Base-by-base conservation (phyloP, 164 flowering plant genomes). In the Magnolia kwangsiensis region DNA sequence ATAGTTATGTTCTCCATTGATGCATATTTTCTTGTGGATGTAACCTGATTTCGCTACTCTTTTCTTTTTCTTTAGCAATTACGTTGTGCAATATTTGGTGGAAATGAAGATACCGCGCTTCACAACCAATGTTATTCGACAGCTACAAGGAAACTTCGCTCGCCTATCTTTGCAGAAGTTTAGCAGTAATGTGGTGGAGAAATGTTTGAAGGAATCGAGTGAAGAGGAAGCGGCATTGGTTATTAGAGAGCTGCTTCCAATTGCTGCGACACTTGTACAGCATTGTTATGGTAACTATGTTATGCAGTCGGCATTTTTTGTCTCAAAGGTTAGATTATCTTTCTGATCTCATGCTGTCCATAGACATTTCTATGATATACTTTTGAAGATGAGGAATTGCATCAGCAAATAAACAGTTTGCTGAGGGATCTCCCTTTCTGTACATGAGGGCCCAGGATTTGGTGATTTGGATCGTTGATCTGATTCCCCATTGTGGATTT, bases 121-220 rank as follows among this genome's bases (percentile, higher is more conserved):
- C 18, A 75, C 63, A 5, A 51, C 23, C 19, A 64, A 69, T 4
- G 7, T 87, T n/a, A 0, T 81, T 50, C 55, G 19, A 11, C 65
- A 75, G 73, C 83, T 89, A 11, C 18, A 31, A n/a, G 88, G 89
- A 7, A 73, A 9, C 10, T 88, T 63, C 75, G 78, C 79, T 1
- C 14, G 63, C 45, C 86, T 89, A 2, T 83, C 89, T 19, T 72
- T 73, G 77, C 77, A 86, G 50, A 85, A 83, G 77, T 84, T 72
- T 74, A 85, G 84, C 21, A 86, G 90, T 73, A 76, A 89, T 76
- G 88, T 89, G 74, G 88, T 86, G 63, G 86, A 88, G 80, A 81
- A 71, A 71, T 83, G 81, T 58, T 21, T 89, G 24, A 51, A 18
- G 10, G 67, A 72, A 19, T 31, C 75, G 0, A 45, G 18, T 1